phyloP scores from a whole-genome alignment of 352 stramenopile genomes.

The Phytophthora sp. region DNA sequence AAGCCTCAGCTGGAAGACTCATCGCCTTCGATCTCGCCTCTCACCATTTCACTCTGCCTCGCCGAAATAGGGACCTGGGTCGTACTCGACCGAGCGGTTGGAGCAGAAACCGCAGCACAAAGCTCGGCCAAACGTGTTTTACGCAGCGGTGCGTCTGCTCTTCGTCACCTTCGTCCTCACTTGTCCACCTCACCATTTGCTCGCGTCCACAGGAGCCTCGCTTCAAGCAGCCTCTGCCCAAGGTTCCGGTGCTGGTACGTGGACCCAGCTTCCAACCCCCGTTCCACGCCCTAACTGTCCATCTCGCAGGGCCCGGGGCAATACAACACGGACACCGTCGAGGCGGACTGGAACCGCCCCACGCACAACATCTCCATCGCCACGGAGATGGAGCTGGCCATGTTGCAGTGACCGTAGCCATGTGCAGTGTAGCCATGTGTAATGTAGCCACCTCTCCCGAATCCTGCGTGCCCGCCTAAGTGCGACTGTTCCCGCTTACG shows the following conservation, averaged over 20 bases:
- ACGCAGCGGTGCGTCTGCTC: conserved; percentile 61
- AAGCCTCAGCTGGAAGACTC: conserved; percentile 3
- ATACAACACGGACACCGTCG: conserved; percentile 74
- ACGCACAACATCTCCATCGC: conserved; percentile 89
- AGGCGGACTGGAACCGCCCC: conserved; percentile 85
- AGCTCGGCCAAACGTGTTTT: conserved; percentile 73
- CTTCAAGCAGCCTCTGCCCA: conserved; percentile 69
- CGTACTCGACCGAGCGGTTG: conserved; percentile 51
- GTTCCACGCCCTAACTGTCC: background rate
- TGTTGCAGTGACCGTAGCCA: conserved; percentile 43
- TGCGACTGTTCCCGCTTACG: background rate
- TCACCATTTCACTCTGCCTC: background rate
- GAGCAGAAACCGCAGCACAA: conserved; percentile 68
- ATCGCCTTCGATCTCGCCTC: too few relatives aligned
- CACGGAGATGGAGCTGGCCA: conserved; percentile 83
- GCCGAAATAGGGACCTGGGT: conserved; percentile 53
- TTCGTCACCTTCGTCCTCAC: background rate
- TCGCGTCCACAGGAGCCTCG: conserved; percentile 67
- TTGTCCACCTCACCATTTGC: background rate
- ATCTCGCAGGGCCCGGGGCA: conserved; percentile 70
- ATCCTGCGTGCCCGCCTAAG: background rate
- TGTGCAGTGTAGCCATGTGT: background rate
- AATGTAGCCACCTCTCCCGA: conserved; percentile 9
- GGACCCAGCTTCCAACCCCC: background rate
- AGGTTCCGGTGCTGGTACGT: conserved; percentile 61